phyloP scores from a whole-genome alignment of 202 grass and related monocot species.

The Thinopyrum obtusiflorum region DNA sequence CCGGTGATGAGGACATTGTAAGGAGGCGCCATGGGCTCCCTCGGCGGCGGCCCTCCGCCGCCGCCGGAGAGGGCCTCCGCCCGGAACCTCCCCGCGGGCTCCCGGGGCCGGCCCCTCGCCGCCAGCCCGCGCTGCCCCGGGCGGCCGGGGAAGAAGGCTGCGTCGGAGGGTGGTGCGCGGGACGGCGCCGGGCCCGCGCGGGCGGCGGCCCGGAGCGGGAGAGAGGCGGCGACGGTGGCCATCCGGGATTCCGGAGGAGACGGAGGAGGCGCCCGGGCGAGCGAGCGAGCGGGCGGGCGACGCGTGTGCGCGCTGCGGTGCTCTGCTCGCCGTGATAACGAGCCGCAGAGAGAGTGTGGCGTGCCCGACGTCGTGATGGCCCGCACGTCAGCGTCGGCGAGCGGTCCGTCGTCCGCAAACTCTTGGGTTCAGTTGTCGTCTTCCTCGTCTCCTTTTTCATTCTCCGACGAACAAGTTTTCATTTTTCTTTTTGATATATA shows the following conservation, averaged over 20 bases:
- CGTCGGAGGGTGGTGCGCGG: not conserved
- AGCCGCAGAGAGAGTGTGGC: not conserved
- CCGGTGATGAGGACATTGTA: slow-evolving; percentile 95
- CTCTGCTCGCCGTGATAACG: slow-evolving; percentile 32
- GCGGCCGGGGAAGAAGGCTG: not conserved
- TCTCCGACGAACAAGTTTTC: too few species aligned
- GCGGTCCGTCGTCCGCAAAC: not conserved
- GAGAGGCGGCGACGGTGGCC: slow-evolving; percentile 37
- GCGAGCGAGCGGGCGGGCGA: not conserved
- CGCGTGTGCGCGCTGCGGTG: not conserved
- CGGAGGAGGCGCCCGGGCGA: not conserved
- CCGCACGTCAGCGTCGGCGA: not conserved
- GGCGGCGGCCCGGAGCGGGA: slow-evolving; percentile 27
- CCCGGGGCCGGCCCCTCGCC: not conserved
- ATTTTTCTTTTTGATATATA: too few species aligned
- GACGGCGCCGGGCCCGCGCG: not conserved
- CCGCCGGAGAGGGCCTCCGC: slow-evolving; percentile 34
- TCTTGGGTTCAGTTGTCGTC: not conserved
- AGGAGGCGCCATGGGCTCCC: slow-evolving; percentile 64
- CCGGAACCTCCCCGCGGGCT: not conserved
- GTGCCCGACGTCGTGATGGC: not conserved
- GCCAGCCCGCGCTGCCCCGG: not conserved
- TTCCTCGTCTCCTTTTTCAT: not conserved
- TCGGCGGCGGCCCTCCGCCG: slow-evolving; percentile 19
- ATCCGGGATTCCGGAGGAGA: too few species aligned